Conservation (phyloP, 2,329 filamentous ascomycete genomes). For the Aspergillus transmontanensis region DNA sequence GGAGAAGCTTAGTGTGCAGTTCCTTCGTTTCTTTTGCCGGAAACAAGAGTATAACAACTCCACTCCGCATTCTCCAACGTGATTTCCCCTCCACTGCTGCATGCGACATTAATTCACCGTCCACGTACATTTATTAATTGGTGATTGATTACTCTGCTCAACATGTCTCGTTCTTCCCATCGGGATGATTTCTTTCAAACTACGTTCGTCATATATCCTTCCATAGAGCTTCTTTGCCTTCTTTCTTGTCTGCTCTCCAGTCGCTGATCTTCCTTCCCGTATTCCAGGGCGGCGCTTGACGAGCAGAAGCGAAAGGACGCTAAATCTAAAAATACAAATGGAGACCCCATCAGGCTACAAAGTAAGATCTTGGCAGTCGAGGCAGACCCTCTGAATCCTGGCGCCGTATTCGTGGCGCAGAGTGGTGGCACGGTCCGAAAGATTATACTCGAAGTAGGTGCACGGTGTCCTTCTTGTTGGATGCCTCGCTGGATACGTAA, state of each 20-base stretch:
- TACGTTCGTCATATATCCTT: constrained; percentile 60
- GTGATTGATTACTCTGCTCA: background rate
- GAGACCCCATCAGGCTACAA: constrained; percentile 75
- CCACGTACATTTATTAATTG: background rate
- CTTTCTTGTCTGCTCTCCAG: background rate
- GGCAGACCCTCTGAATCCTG: constrained; percentile 64
- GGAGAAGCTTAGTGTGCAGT: constrained; percentile 35
- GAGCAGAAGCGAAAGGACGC: constrained; percentile 65
- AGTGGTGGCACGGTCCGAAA: constrained; percentile 79
- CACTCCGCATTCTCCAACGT: background rate
- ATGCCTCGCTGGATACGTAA: constrained; percentile 8
- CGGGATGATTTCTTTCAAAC: constrained; percentile 90
- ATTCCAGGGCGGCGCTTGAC: constrained; percentile 49
- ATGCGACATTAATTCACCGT: background rate
- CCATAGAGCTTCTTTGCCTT: background rate
- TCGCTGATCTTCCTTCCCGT: constrained; percentile 15
- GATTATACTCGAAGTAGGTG: constrained; percentile 74
- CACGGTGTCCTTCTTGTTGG: constrained; percentile 20
- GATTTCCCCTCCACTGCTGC: background rate
- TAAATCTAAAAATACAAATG: constrained; percentile 79
- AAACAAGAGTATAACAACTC: background rate
- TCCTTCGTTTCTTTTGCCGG: constrained; percentile 20
- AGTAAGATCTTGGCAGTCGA: constrained; percentile 83
- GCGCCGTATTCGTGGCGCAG: constrained; percentile 76
- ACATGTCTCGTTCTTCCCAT: constrained; percentile 70